These are phyloP conservation scores for Chlamydomonas reinhardtii DNA, from an alignment of 163 green algal species.

Conservation along the genomic window DNA sequence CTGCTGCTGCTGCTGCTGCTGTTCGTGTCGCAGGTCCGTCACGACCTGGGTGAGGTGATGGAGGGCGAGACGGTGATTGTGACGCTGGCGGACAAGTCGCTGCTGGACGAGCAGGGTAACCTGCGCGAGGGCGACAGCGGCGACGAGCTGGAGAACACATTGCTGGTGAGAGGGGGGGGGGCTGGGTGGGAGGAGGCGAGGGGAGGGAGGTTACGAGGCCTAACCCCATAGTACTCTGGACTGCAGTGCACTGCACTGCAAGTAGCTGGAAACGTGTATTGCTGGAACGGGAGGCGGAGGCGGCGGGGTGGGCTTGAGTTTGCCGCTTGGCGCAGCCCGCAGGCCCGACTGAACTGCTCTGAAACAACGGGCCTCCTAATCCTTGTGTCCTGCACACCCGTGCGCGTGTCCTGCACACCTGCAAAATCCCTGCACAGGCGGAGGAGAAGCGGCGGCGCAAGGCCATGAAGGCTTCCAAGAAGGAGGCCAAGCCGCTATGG, in stretches of 20 bases:
- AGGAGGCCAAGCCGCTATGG: conserved; percentile 84
- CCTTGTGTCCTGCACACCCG: no score
- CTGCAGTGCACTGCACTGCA: no score
- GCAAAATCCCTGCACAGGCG: conserved; percentile 51
- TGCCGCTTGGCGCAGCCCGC: no score
- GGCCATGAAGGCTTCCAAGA: conserved; percentile 71
- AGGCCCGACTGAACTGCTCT: no score
- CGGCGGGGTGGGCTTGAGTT: no score
- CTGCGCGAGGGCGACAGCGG: conserved; percentile 67
- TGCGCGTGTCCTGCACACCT: no score
- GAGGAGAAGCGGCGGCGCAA: conserved; percentile 82
- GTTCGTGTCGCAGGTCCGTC: conserved; percentile 52
- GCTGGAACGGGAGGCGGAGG: no score
- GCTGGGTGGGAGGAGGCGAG: not conserved
- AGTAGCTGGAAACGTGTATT: no score
- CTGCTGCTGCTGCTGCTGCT: no score
- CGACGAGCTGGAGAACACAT: conserved; percentile 88
- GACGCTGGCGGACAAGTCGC: conserved; percentile 89
- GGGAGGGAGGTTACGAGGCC: no score
- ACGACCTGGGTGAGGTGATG: conserved; percentile 59
- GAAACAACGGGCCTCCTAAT: no score
- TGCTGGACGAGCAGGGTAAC: conserved; percentile 87
- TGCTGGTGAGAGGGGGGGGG: conserved; percentile 27
- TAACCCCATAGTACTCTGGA: no score
- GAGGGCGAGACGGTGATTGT: conserved; percentile 90